Base-by-base conservation (phyloP, 495 filamentous ascomycete genomes). In the Talaromyces nanjingensis region DNA sequence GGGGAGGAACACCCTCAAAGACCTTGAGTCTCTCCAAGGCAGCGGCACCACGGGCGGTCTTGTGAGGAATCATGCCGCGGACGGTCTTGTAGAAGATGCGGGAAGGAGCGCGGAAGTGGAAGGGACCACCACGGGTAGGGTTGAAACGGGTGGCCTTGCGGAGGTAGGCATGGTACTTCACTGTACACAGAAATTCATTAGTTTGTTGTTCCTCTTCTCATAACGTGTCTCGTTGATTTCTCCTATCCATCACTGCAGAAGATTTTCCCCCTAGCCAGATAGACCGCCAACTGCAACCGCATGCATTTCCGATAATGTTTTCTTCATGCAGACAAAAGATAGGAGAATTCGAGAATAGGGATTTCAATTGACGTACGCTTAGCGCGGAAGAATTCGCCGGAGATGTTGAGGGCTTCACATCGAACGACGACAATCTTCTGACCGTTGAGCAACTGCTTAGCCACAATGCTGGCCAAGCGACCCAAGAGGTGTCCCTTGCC, bases 61-160 rank as follows among this genome's bases (percentile, higher is more conserved):
- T 98, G 90, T 98, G 94, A 74, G 94, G 96, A 68, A 98, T 93
- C 94, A 98, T 98, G 78, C 94, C 94, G 76, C 94, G 96, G 81
- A 98, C 91, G 76, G 94, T 92, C 87, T 97, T 96, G 89, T 97
- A 98, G 89, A 98, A 93, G 81, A 98, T 97, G 77, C 96, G 88
- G 69, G 93, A 94, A 59, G 94, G 94, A 73, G 92, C 91, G 80
- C 94, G 96, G 91, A 96, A 98, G 83, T 98, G 94, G 89, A 97
- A 98, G 78, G 94, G 96, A 84, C 94, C 92, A 85, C 92, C 94
- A 76, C 92, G 93, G 71, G 91, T 96, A 72, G 94, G 92, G 86
- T 98, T 98, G 90, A 89, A 98, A 79, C 94, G 91, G 77, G 96
- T 98, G 81, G 93, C 92, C 89, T 98, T 98, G 86, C 93, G 91